phyloP scores from a whole-genome alignment of 2,329 filamentous ascomycete species.

The Xylaria sp. region DNA sequence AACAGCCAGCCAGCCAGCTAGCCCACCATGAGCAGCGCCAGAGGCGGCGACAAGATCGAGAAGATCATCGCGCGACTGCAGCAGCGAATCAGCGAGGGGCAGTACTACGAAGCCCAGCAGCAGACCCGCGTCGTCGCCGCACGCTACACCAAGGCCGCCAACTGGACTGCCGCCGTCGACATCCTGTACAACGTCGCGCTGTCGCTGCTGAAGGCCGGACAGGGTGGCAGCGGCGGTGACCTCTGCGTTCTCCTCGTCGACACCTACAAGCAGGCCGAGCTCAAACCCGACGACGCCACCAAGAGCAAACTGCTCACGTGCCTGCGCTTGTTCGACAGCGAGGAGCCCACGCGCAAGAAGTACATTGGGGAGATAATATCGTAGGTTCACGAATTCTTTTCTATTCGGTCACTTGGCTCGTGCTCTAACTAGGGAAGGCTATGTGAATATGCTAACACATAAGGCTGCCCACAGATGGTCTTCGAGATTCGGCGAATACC shows the following conservation, averaged over 20 bases:
- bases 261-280: constrained; percentile 87
- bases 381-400: constrained; percentile 56
- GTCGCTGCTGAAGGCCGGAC: constrained; percentile 88
- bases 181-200: constrained; percentile 86
- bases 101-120: constrained; percentile 98
- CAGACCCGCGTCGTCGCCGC: constrained; percentile 95
- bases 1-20: constrained; percentile 5
- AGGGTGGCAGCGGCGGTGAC: constrained; percentile 92
- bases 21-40: constrained; percentile 47
- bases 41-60: constrained; percentile 59
- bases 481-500: constrained; percentile 83
- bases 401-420: constrained; percentile 10
- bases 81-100: constrained; percentile 87
- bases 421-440: constrained; percentile 12
- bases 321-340: constrained; percentile 80
- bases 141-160: constrained; percentile 88
- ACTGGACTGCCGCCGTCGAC: constrained; percentile 87
- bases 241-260: constrained; percentile 88
- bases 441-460: constrained; percentile 31
- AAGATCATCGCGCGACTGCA: constrained; percentile 76
- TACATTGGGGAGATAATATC: constrained; percentile 87
- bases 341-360: constrained; percentile 92
- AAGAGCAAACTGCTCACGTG: constrained; percentile 82
- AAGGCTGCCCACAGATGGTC: constrained; percentile 72
- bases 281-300: constrained; percentile 77